Evolutionary conservation across 176 grass and related monocot species (phyloP).

Genomic region (Eleusine indica): DNA sequence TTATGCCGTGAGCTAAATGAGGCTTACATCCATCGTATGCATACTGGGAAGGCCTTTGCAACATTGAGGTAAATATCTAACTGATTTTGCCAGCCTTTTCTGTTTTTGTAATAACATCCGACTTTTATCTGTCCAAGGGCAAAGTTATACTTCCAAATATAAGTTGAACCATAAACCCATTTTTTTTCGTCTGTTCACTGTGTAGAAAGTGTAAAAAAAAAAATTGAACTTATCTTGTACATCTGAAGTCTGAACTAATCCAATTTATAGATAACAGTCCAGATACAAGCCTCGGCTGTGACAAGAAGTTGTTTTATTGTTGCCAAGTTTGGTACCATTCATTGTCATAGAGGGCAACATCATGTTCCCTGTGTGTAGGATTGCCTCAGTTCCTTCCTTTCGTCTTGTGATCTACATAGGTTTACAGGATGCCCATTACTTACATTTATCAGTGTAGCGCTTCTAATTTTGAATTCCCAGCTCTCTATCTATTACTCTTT

Average conservation of each 20-base stretch:
- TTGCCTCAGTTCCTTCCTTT: not conserved
- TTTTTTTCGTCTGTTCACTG: not conserved
- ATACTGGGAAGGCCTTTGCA: conserved; percentile 76
- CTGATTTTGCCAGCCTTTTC: not conserved
- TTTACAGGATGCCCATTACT: not conserved
- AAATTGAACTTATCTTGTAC: not conserved
- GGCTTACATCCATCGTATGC: conserved; percentile 81
- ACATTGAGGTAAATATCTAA: conserved; percentile 68
- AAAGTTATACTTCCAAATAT: not conserved
- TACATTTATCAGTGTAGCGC: not conserved
- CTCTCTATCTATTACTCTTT: not conserved
- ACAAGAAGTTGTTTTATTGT: not conserved
- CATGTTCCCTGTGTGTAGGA: not conserved
- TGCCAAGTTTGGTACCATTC: not conserved
- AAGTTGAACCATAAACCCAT: not conserved
- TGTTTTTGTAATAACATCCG: not conserved
- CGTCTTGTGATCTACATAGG: not conserved
- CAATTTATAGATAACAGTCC: not conserved
- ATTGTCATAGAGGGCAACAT: not conserved
- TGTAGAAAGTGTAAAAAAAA: not conserved
- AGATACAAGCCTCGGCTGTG: not conserved
- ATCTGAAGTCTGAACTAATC: not conserved
- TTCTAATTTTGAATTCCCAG: not conserved
- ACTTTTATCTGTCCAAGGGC: not conserved
- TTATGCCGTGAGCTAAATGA: conserved; percentile 76